Evolutionary conservation across 768 basidiomycete species (phyloP).

Genomic region (Hypsizygus marmoreus): DNA sequence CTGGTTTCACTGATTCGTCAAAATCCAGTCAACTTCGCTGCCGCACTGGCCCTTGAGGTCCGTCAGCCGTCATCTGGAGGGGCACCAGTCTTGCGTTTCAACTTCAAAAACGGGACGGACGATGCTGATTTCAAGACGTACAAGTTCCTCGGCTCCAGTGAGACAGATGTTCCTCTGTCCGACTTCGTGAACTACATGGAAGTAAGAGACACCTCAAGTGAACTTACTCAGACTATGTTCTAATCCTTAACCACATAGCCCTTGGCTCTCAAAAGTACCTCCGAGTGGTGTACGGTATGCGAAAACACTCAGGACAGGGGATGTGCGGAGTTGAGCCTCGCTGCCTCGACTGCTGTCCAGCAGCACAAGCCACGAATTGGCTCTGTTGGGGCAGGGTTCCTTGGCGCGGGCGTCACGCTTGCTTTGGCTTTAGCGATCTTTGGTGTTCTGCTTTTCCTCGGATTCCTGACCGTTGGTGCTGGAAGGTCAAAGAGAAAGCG

Average conservation of each 20-base stretch:
- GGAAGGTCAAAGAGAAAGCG: conserved; percentile 11
- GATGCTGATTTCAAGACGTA: conserved; percentile 48
- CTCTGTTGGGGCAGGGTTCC: conserved; percentile 65
- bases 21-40: conserved; percentile 59
- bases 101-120: conserved; percentile 69
- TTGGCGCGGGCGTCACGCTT: conserved; percentile 60
- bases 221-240: background rate
- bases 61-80: conserved; percentile 46
- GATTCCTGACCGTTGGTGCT: conserved; percentile 33
- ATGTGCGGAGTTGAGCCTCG: conserved; percentile 50
- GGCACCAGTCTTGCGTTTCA: conserved; percentile 59
- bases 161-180: conserved; percentile 53
- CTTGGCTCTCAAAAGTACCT: conserved; percentile 49
- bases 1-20: background rate
- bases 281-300: conserved; percentile 62
- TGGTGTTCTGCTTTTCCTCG: conserved; percentile 40
- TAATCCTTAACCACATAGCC: conserved; percentile 37
- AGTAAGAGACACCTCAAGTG: conserved; percentile 22
- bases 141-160: conserved; percentile 43
- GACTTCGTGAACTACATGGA: conserved; percentile 44
- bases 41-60: conserved; percentile 59
- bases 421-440: conserved; percentile 41
- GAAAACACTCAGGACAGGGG: conserved; percentile 58
- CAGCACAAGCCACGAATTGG: conserved; percentile 39
- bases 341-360: conserved; percentile 28